These are phyloP conservation scores for Xylaria grammica DNA, from an alignment of 495 filamentous ascomycete species.

Conservation along the genomic window DNA sequence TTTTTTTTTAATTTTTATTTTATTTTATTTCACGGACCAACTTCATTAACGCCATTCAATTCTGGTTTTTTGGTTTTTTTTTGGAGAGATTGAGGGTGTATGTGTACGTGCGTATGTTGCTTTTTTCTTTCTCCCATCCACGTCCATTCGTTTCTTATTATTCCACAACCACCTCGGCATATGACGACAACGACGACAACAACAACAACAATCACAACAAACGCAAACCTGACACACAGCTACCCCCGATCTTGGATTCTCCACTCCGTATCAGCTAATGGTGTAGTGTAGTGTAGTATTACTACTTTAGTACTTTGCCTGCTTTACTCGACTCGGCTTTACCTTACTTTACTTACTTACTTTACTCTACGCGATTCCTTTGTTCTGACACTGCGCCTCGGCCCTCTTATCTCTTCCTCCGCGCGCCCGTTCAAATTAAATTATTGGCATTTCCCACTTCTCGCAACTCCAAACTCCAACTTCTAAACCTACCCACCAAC, in stretches of 20 bases:
- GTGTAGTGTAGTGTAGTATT: neutral
- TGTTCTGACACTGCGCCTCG: conserved; percentile 13
- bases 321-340: neutral
- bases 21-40: too few relatives aligned
- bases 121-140: too few relatives aligned
- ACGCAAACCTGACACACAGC: neutral
- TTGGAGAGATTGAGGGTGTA: too few relatives aligned
- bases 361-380: conserved; percentile 5
- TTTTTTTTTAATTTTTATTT: too few relatives aligned
- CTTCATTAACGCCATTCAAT: too few relatives aligned
- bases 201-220: neutral
- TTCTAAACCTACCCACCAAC: neutral
- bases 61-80: too few relatives aligned
- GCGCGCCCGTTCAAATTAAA: neutral
- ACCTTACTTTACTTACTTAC: neutral
- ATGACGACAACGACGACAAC: neutral
- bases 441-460: conserved; percentile 11
- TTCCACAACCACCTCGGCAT: too few relatives aligned
- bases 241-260: conserved; percentile 4
- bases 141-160: too few relatives aligned
- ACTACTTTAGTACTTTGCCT: neutral
- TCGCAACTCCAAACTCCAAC: neutral
- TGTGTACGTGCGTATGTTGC: too few relatives aligned
- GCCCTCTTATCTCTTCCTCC: conserved; percentile 1
- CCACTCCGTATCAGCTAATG: neutral